These are phyloP conservation scores for Fereydounia khargensis DNA, from an alignment of 1,284 basidiomycete species.

Conservation along the genomic window DNA sequence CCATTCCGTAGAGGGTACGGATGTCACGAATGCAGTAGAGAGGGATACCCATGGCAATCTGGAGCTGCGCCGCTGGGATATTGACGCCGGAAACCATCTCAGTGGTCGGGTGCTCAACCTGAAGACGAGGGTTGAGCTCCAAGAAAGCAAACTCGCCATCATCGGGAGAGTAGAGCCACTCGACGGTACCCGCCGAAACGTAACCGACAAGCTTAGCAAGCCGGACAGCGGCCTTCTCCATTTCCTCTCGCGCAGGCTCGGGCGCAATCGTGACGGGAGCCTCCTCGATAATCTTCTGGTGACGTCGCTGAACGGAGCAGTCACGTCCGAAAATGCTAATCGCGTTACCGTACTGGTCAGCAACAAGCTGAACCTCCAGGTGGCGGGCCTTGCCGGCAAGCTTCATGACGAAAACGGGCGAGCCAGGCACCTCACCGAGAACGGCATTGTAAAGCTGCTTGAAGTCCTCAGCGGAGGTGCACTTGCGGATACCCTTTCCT, in stretches of 20 bases:
- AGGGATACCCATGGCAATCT: slow-evolving; percentile 97
- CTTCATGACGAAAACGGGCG: slow-evolving; percentile 99
- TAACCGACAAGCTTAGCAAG: slow-evolving; percentile 97
- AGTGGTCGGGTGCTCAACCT: slow-evolving; percentile 94
- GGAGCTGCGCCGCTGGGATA: slow-evolving; percentile 93
- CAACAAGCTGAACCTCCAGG: slow-evolving; percentile 95
- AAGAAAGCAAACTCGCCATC: slow-evolving; percentile 96
- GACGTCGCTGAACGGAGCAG: slow-evolving; percentile 97
- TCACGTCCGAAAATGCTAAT: slow-evolving; percentile 99
- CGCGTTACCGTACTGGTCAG: slow-evolving; percentile 98
- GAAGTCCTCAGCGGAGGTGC: slow-evolving; percentile 69
- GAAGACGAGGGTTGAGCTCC: slow-evolving; percentile 97
- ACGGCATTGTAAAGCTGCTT: slow-evolving; percentile 92
- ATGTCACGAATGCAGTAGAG: slow-evolving; percentile 94
- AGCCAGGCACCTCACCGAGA: slow-evolving; percentile 89
- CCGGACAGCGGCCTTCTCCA: slow-evolving; percentile 97
- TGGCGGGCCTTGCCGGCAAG: slow-evolving; percentile 95
- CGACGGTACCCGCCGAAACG: slow-evolving; percentile 97
- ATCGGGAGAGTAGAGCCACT: slow-evolving; percentile 92
- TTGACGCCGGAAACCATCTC: slow-evolving; percentile 99
- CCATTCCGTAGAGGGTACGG: slow-evolving; percentile 81
- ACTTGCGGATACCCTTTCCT: slow-evolving; percentile 74
- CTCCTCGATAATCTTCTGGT: slow-evolving; percentile 99
- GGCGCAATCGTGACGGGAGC: slow-evolving; percentile 94
- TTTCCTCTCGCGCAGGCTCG: slow-evolving; percentile 73